phyloP scores from a whole-genome alignment of 768 basidiomycete genomes.

The Clavulina sp. region DNA sequence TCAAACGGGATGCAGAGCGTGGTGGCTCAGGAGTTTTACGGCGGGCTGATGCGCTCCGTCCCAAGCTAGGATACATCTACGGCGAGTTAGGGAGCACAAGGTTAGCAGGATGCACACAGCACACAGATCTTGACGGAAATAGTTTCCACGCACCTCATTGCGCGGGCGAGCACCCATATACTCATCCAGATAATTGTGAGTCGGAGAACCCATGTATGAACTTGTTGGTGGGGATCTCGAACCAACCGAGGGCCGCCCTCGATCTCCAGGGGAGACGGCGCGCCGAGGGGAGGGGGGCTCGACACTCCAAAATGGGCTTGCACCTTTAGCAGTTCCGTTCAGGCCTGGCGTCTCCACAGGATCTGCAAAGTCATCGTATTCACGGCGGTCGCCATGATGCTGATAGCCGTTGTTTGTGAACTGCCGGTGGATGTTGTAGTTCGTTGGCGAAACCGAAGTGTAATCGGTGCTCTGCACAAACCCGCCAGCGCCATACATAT shows the following conservation, averaged over 20 bases:
- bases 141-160: too few relatives aligned
- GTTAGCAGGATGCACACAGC: background rate
- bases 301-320: background rate
- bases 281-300: background rate
- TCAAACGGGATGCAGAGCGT: background rate
- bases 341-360: background rate
- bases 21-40: background rate
- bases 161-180: too few relatives aligned
- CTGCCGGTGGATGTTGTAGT: too few relatives aligned
- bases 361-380: background rate
- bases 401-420: too few relatives aligned
- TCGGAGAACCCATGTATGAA: too few relatives aligned
- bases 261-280: too few relatives aligned
- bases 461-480: background rate
- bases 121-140: background rate
- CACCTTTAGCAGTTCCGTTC: background rate
- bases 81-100: background rate
- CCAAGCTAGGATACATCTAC: background rate
- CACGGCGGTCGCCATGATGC: background rate
- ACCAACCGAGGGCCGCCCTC: too few relatives aligned
- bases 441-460: too few relatives aligned
- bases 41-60: background rate
- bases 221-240: too few relatives aligned
- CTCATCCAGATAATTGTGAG: too few relatives aligned
- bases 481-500: background rate